Base-by-base conservation (phyloP, 2,329 filamentous ascomycete genomes). In the Metarhizium guizhouense region DNA sequence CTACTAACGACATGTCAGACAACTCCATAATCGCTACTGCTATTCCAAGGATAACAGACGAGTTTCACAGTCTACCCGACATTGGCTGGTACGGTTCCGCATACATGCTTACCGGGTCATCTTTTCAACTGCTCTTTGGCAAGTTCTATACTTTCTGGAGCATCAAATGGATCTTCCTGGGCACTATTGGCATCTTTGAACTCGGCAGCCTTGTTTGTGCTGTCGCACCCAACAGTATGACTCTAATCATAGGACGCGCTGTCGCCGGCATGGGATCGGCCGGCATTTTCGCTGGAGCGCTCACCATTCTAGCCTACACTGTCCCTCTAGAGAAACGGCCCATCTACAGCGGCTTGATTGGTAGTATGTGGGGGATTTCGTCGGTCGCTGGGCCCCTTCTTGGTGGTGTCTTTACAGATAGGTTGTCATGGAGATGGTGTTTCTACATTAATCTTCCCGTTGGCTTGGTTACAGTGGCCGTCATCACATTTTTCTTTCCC, bases 21-120 rank as follows among this genome's bases (percentile, higher is more conserved):
- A 70, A 70, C 54, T 69, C 68, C 18, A 74, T 76, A 56, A 72
- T 76, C 51, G 71, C 73, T 8, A 75, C 73, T 1, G 73, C 74
- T 3, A 74, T 76, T 54, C 73, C 74, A 3, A 69, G 68, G 34
- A 76, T 76, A 57, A 76, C 73, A 0, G 66, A 72, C 56, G 65
- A 72, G 14, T 74, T 76, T 63, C 65, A 72, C 29, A 71, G 73
- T 51, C 65, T 79, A 6, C 66, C 71, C 7, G 75, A 79, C 54
- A 72, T 80, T 11, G 75, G 74, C 50, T 80, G 77, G 77, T 79
- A 80, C 57, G 76, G 74, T 3, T 72, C 64, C 6, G 69, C 73
- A 45, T 74, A 75, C 59, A 65, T 75, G 59, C 68, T 77, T 34
- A 73, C 74, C 3, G 67, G 69, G 4, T 65, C 70, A 32, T 69